phyloP scores from a whole-genome alignment of 805 yeast genomes.

The Pichia scutulata region DNA sequence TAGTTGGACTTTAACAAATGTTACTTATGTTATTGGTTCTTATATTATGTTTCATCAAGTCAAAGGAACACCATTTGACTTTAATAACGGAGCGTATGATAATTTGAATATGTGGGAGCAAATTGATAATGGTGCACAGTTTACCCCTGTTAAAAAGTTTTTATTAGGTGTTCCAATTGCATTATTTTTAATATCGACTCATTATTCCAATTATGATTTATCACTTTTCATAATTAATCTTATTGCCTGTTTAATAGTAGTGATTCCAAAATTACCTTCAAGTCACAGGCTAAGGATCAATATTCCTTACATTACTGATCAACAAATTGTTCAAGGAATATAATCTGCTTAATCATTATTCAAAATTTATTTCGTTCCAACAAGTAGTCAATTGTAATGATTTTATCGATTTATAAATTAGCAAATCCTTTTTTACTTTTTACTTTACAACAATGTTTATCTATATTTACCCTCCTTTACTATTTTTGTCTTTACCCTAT shows the following conservation, averaged over 20 bases:
- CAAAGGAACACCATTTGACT: constrained; percentile 96
- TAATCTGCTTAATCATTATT: neutral
- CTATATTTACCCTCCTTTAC: neutral
- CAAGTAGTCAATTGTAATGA: neutral
- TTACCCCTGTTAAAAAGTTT: constrained; percentile 93
- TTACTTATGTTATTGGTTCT: constrained; percentile 83
- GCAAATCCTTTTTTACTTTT: neutral
- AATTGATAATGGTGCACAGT: constrained; percentile 81
- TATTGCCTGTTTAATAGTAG: constrained; percentile 75
- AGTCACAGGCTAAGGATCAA: constrained; percentile 71
- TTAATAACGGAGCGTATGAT: constrained; percentile 94
- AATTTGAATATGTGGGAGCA: constrained; percentile 98
- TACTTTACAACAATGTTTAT: neutral
- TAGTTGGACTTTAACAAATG: constrained; percentile 91
- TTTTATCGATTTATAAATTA: neutral
- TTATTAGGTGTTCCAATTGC: constrained; percentile 88
- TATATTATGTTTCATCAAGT: constrained; percentile 95
- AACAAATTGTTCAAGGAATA: constrained; percentile 22
- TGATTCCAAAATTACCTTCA: constrained; percentile 83
- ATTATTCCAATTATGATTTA: constrained; percentile 79
- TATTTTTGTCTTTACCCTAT: neutral
- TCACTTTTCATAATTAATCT: constrained; percentile 73
- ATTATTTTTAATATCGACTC: constrained; percentile 79
- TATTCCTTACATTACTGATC: constrained; percentile 40
- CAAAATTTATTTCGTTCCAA: neutral